phyloP scores from a whole-genome alignment of 2,329 filamentous ascomycete species.

The Volutella citrinella region DNA sequence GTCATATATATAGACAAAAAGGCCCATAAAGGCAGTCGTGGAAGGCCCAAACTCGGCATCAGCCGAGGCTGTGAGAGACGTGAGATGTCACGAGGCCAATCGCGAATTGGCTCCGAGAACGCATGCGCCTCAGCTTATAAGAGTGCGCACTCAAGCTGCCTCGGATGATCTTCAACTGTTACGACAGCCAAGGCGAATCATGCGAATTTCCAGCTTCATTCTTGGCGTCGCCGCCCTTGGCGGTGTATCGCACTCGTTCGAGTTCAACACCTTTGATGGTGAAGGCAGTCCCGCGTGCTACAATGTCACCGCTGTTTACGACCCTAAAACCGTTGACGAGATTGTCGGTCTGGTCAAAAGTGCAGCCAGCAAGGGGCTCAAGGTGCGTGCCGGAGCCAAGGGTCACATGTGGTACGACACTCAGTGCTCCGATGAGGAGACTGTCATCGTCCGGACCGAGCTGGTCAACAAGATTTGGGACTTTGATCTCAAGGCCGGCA shows the following conservation, averaged over 20 bases:
- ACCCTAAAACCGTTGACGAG: slow-evolving; percentile 43
- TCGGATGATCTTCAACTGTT: not conserved
- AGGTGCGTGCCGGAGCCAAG: slow-evolving; percentile 46
- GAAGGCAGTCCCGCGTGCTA: slow-evolving; percentile 45
- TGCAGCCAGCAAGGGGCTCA: slow-evolving; percentile 35
- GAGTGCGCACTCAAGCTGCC: not conserved
- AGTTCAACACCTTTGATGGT: slow-evolving; percentile 50
- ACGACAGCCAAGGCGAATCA: not conserved
- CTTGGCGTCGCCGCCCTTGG: slow-evolving; percentile 1
- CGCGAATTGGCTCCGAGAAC: not conserved
- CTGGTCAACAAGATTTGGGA: slow-evolving; percentile 42
- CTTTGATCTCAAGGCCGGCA: slow-evolving; percentile 40
- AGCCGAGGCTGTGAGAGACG: slow-evolving; percentile 2
- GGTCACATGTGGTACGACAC: slow-evolving; percentile 54
- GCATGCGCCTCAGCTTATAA: not conserved
- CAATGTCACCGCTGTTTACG: slow-evolving; percentile 42
- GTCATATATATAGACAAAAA: not conserved
- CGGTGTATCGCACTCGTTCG: slow-evolving; percentile 8
- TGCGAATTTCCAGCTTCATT: not conserved
- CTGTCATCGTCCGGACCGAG: slow-evolving; percentile 46
- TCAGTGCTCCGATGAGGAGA: slow-evolving; percentile 48
- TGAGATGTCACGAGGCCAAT: not conserved
- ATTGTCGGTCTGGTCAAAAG: slow-evolving; percentile 40
- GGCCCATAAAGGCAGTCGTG: not conserved
- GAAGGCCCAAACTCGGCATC: not conserved